Percentiles rank a stretch among this genome's conserved stretches.
These are phyloP conservation scores for Incumbomyces delicatus DNA, from an alignment of 2,329 filamentous ascomycete genomes.

Conservation along the genomic window DNA sequence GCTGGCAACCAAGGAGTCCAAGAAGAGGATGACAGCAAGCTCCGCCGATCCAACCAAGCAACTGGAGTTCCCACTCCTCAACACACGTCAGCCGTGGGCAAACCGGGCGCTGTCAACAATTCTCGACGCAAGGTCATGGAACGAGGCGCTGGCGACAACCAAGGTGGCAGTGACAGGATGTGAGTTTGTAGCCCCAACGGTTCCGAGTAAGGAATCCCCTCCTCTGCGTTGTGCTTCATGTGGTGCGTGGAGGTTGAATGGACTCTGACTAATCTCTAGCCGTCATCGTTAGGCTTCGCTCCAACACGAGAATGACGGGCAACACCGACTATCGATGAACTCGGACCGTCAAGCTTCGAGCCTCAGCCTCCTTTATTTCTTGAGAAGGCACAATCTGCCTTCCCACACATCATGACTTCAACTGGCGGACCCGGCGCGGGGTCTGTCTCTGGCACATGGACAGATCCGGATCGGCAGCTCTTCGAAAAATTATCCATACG, in stretches of 20 bases:
- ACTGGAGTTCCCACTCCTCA: constrained; percentile 49
- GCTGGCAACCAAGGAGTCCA: constrained; percentile 55
- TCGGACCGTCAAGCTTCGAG: constrained; percentile 39
- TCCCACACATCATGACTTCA: constrained; percentile 14
- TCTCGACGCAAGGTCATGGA: constrained; percentile 77
- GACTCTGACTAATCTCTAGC: constrained; percentile 74
- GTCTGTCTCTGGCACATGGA: constrained; percentile 23
- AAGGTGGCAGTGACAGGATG: constrained; percentile 84
- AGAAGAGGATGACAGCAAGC: constrained; percentile 61
- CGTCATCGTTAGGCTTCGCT: constrained; percentile 78
- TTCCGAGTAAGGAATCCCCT: constrained; percentile 84
- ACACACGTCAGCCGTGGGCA: constrained; percentile 48
- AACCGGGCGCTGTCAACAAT: constrained; percentile 65
- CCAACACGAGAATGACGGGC: constrained; percentile 58
- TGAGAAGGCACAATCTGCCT: constrained; percentile 13
- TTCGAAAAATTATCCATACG: constrained; percentile 2
- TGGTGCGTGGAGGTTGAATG: constrained; percentile 68
- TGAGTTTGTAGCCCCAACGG: constrained; percentile 69
- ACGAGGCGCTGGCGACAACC: constrained; percentile 48
- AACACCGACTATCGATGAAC: constrained; percentile 43
- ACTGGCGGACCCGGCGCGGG: constrained; percentile 23
- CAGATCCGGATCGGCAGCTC: constrained; percentile 20
- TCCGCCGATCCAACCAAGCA: constrained; percentile 57
- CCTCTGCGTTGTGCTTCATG: constrained; percentile 71
- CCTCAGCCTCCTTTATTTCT: constrained; percentile 1